Evolutionary conservation across 495 filamentous ascomycete species (phyloP), one percentile per base, ranked within the genome.

Genomic region (Podospora conica): DNA sequence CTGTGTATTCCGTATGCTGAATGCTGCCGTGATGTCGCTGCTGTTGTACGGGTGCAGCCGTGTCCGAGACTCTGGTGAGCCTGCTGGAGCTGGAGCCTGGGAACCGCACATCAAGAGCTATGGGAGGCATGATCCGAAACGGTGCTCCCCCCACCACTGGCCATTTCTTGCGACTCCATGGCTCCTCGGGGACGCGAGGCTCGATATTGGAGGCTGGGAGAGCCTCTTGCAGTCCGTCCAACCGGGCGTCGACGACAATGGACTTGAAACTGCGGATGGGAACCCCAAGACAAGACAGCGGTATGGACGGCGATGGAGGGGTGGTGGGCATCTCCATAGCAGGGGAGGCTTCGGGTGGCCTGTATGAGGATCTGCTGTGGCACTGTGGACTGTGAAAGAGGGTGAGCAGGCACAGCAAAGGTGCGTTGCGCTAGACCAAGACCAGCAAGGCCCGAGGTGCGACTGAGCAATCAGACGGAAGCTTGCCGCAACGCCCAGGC

Each of bases 391-490:
- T 48, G 65, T 58, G 25, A 62, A 29, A 56, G 58, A 66, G 68
- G 11, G 67, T 62, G 67, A 65, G 63, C 60, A 53, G 23, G 22
- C 55, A 61, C 64, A 62, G 63, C 40, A 48, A 65, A 68, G 65
- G 57, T 66, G 69, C 67, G 58, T 57, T 18, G 54, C 64, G 62
- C 69, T 70, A 72, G 21, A 24, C 68, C 64, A 12, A 21, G 55
- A 67, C 15, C 31, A 65, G 68, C 55, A 73, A 72, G 58, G 68
- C 48, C 65, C 25, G 58, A 28, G 23, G 55, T 62, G 65, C 9
- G 58, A 59, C 69, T 70, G 73, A 67, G 40, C 73, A 75, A 73
- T 75, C 67, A 75, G 69, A 73, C 59, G 27, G 60, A 73, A 60
- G 62, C 48, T 66, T 60, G 66, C 65, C 67, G 68, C 65, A 67